Conservation (phyloP, 768 basidiomycete species). For the Pulveroboletus sp. region DNA sequence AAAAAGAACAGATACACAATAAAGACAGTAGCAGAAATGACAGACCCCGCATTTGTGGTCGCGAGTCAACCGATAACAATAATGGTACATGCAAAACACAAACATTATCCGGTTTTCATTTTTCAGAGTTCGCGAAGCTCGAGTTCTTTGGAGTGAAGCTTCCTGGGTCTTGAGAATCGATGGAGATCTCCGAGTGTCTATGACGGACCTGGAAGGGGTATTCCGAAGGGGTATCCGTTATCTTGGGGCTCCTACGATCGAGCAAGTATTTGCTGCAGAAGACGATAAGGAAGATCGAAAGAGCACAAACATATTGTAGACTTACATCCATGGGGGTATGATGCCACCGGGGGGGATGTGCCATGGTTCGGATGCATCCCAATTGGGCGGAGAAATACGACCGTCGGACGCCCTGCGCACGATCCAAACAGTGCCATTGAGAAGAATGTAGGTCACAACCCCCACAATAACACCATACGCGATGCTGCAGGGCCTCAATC, state of each 20-base stretch:
- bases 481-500: slow-evolving; percentile 48
- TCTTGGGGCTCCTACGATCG: slow-evolving; percentile 1
- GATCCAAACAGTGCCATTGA: slow-evolving; percentile 68
- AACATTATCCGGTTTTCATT: slow-evolving; percentile 11
- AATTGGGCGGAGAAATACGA: slow-evolving; percentile 62
- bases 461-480: slow-evolving; percentile 89
- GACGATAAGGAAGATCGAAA: background rate
- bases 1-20: slow-evolving; percentile 25
- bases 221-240: slow-evolving; percentile 15
- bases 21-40: slow-evolving; percentile 20
- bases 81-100: background rate
- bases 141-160: slow-evolving; percentile 22
- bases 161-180: slow-evolving; percentile 31
- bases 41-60: slow-evolving; percentile 13
- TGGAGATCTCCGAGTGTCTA: slow-evolving; percentile 29
- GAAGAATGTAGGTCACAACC: slow-evolving; percentile 61
- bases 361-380: slow-evolving; percentile 67
- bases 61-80: slow-evolving; percentile 9
- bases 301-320: slow-evolving; percentile 4
- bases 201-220: slow-evolving; percentile 33
- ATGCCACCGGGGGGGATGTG: slow-evolving; percentile 69
- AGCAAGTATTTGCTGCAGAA: slow-evolving; percentile 26
- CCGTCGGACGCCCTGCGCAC: slow-evolving; percentile 55
- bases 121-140: slow-evolving; percentile 28
- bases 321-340: slow-evolving; percentile 66